phyloP scores from a whole-genome alignment of 2,329 filamentous ascomycete genomes.

The Paraconiothyrium sp. region DNA sequence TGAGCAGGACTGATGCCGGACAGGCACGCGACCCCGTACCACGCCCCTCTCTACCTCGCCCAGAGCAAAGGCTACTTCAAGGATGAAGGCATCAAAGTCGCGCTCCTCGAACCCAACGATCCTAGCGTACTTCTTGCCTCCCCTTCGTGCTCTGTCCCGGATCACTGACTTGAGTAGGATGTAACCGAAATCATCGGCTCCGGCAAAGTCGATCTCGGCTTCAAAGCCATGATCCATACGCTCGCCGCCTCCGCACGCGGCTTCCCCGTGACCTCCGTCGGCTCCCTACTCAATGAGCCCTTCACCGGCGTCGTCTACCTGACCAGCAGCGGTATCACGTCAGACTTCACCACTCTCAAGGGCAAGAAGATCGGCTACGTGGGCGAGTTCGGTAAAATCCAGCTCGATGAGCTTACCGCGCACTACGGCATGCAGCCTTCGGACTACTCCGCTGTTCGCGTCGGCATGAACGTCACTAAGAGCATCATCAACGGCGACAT shows the following conservation, averaged over 20 bases:
- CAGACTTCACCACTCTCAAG: slow-evolving; percentile 2
- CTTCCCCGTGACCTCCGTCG: not conserved
- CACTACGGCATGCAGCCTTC: slow-evolving; percentile 5
- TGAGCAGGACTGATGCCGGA: not conserved
- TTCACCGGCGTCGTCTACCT: slow-evolving; percentile 4
- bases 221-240: slow-evolving; percentile 8
- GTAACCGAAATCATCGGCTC: slow-evolving; percentile 6
- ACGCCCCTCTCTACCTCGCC: not conserved
- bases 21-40: slow-evolving; percentile 8
- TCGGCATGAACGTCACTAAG: slow-evolving; percentile 3
- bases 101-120: slow-evolving; percentile 5
- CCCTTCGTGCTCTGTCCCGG: too few species aligned
- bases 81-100: slow-evolving; percentile 8
- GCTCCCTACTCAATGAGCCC: not conserved
- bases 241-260: not conserved
- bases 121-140: not conserved
- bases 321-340: not conserved
- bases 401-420: slow-evolving; percentile 3
- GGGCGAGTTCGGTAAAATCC: slow-evolving; percentile 7
- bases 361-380: slow-evolving; percentile 7
- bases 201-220: slow-evolving; percentile 7
- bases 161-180: not conserved
- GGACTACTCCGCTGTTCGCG: slow-evolving; percentile 1
- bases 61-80: slow-evolving; percentile 9
- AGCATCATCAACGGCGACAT: slow-evolving; percentile 1